Conservation (phyloP, 2,329 filamentous ascomycete species). For the Cladosporium sp. region DNA sequence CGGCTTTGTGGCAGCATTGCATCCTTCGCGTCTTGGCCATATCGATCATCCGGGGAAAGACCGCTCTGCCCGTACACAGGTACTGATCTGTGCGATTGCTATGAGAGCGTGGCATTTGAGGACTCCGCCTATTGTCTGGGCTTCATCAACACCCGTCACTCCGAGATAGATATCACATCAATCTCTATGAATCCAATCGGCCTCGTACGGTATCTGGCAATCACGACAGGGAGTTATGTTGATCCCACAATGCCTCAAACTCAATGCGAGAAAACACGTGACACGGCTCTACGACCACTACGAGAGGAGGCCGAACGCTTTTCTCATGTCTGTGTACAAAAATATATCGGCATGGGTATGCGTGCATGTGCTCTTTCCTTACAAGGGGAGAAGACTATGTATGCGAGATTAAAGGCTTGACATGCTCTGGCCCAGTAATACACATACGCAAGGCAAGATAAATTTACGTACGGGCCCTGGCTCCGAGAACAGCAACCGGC, state of each 20-base stretch:
- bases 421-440: background rate
- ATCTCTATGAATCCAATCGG: background rate
- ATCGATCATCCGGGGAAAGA: too few species aligned
- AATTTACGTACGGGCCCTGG: background rate
- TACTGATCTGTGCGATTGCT: too few species aligned
- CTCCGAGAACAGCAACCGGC: background rate
- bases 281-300: background rate
- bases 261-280: background rate
- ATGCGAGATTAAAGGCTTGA: too few species aligned
- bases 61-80: too few species aligned
- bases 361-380: background rate
- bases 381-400: too few species aligned
- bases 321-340: background rate
- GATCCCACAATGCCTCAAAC: background rate
- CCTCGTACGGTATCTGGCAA: background rate
- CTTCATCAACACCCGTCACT: too few species aligned
- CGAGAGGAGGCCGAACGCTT: background rate
- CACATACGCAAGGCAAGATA: background rate
- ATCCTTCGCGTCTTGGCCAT: too few species aligned
- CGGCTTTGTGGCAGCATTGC: too few species aligned
- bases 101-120: too few species aligned
- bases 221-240: background rate
- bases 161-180: too few species aligned
- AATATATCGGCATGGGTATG: background rate
- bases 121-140: too few species aligned